phyloP scores from a whole-genome alignment of 2,329 filamentous ascomycete species.

The Xylaria sp. region DNA sequence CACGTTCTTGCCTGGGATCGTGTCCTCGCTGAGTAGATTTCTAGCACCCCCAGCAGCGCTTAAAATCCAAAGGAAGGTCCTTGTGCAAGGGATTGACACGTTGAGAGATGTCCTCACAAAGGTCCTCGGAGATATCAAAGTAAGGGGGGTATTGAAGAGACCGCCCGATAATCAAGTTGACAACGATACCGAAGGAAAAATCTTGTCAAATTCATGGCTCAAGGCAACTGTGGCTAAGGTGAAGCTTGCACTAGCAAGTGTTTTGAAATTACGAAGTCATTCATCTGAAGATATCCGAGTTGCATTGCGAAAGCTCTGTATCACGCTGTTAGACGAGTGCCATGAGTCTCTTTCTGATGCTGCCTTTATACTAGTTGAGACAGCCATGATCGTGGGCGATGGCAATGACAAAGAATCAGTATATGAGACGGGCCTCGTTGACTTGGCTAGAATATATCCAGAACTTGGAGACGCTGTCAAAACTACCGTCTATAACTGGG shows the following conservation, averaged over 20 bases:
- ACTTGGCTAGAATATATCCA: conserved; percentile 70
- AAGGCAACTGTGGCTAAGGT: conserved; percentile 83
- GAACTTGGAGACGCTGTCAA: conserved; percentile 73
- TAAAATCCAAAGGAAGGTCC: conserved; percentile 66
- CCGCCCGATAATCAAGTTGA: conserved; percentile 42
- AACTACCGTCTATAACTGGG: conserved; percentile 80
- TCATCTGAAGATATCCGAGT: conserved; percentile 74
- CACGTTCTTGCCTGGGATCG: conserved; percentile 86
- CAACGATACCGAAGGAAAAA: conserved; percentile 49
- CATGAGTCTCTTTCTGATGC: conserved; percentile 76
- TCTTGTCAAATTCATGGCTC: conserved; percentile 72
- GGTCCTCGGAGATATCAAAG: conserved; percentile 68
- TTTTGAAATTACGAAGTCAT: conserved; percentile 79
- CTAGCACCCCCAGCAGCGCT: conserved; percentile 73
- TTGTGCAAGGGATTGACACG: conserved; percentile 70
- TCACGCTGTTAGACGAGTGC: conserved; percentile 82
- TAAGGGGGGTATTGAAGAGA: conserved; percentile 57
- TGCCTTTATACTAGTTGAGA: conserved; percentile 79
- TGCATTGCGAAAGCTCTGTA: conserved; percentile 76
- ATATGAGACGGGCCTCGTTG: conserved; percentile 63
- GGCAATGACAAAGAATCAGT: conserved; percentile 57
- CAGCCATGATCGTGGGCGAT: conserved; percentile 74
- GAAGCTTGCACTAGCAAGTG: conserved; percentile 80
- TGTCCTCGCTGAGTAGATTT: conserved; percentile 82
- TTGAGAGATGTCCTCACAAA: conserved; percentile 65